Evolutionary conservation across 108 stramenopile species (phyloP).

Genomic region (Skeletonema costatum): DNA sequence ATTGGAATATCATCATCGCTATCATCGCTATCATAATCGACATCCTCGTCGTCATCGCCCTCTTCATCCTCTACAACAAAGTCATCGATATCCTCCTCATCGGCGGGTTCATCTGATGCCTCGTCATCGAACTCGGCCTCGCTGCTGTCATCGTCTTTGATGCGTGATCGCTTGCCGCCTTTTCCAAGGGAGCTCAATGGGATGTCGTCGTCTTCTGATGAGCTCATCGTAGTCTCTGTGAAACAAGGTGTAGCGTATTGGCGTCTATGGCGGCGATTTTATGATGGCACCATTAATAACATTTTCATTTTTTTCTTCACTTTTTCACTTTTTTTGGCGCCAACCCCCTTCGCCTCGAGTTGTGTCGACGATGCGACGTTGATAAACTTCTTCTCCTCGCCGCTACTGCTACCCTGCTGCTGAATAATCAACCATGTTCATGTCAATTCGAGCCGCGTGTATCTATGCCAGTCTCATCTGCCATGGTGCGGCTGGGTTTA

Average conservation of each 20-base stretch:
- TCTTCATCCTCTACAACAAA: constrained; percentile 24
- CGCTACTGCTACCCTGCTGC: not conserved
- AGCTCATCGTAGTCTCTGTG: not conserved
- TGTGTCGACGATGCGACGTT: too few species aligned
- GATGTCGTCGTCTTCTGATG: constrained; percentile 12
- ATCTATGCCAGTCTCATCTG: constrained; percentile 1
- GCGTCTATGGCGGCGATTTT: too few species aligned
- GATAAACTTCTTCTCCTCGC: too few species aligned
- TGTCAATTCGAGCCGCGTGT: not conserved
- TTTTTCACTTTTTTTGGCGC: too few species aligned
- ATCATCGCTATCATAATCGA: constrained; percentile 25
- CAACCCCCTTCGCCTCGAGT: too few species aligned
- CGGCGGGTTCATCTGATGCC: constrained; percentile 23
- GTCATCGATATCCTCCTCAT: constrained; percentile 15
- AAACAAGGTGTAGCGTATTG: not conserved
- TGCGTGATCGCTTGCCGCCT: constrained; percentile 3
- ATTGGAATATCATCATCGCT: constrained; percentile 82
- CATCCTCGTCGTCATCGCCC: constrained; percentile 36
- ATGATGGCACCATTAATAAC: too few species aligned
- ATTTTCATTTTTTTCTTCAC: too few species aligned
- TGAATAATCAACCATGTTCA: not conserved
- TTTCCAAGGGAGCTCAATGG: constrained; percentile 11
- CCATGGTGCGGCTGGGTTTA: not conserved
- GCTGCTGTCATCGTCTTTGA: constrained; percentile 3
- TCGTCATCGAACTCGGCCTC: constrained; percentile 39